Evolutionary conservation across 306 rosid species (phyloP).

Genomic region (Ochetophila trinervis): DNA sequence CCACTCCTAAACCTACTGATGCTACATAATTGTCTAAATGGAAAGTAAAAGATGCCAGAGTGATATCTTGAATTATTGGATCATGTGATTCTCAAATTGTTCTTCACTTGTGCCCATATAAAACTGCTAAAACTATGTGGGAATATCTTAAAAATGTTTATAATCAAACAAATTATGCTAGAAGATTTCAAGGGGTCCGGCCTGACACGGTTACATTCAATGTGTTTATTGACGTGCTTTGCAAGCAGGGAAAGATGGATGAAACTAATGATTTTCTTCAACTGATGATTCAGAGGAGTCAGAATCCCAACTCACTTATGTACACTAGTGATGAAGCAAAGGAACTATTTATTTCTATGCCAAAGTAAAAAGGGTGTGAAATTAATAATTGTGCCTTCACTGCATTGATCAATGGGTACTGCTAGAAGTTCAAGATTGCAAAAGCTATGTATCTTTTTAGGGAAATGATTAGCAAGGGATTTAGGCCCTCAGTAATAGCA

Average conservation of each 20-base stretch:
- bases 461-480: conserved; percentile 31
- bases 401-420: conserved; percentile 39
- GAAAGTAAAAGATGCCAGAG: no score
- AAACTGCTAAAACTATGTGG: no score
- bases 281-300: conserved; percentile 35
- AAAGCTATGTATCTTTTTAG: conserved; percentile 31
- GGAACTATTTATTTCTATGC: conserved; percentile 27
- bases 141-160: no score
- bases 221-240: conserved; percentile 30
- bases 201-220: conserved; percentile 41
- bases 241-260: conserved; percentile 33
- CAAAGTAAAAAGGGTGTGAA: conserved; percentile 29
- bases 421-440: conserved; percentile 29
- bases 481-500: conserved; percentile 28
- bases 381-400: conserved; percentile 28
- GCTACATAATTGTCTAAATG: no score
- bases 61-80: no score
- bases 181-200: conserved; percentile 39
- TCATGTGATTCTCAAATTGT: no score
- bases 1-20: no score
- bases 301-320: conserved; percentile 17
- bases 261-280: conserved; percentile 32
- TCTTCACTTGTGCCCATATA: no score
- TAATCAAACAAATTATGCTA: no score
- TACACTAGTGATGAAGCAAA: conserved; percentile 32